These are phyloP conservation scores for Melampsora americana DNA, from an alignment of 1,284 basidiomycete species.

Conservation along the genomic window DNA sequence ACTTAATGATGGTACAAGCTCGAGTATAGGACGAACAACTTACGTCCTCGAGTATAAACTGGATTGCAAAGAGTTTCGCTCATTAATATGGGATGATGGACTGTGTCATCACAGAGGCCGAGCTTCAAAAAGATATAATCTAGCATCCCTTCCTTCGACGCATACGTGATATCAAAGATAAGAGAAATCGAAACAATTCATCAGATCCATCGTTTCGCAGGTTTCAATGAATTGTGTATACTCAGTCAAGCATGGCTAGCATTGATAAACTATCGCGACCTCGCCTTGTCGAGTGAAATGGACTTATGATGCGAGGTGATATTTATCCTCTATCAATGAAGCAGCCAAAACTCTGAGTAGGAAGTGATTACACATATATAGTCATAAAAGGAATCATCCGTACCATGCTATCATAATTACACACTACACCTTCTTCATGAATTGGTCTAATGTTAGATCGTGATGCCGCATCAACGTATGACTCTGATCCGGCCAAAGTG, in stretches of 20 bases:
- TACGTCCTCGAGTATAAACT: conserved; percentile 78
- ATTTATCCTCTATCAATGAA: not conserved
- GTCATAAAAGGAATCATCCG: conserved; percentile 53
- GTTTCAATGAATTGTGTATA: not conserved
- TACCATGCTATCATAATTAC: conserved; percentile 86
- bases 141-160: conserved; percentile 38
- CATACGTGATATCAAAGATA: not conserved
- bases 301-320: not conserved
- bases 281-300: not conserved
- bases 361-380: conserved; percentile 13
- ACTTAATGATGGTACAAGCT: not conserved
- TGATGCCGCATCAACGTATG: conserved; percentile 76
- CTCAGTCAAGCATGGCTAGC: not conserved
- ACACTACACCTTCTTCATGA: conserved; percentile 84
- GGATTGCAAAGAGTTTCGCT: conserved; percentile 87
- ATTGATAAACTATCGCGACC: not conserved
- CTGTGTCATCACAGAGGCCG: conserved; percentile 56
- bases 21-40: conserved; percentile 54
- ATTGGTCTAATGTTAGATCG: conserved; percentile 72
- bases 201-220: not conserved
- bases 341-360: conserved; percentile 42
- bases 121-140: conserved; percentile 37
- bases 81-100: conserved; percentile 90
- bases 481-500: conserved; percentile 76
- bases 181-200: not conserved